Conservation (phyloP, 2,329 filamentous ascomycete species). For the Dendryphion nanum region DNA sequence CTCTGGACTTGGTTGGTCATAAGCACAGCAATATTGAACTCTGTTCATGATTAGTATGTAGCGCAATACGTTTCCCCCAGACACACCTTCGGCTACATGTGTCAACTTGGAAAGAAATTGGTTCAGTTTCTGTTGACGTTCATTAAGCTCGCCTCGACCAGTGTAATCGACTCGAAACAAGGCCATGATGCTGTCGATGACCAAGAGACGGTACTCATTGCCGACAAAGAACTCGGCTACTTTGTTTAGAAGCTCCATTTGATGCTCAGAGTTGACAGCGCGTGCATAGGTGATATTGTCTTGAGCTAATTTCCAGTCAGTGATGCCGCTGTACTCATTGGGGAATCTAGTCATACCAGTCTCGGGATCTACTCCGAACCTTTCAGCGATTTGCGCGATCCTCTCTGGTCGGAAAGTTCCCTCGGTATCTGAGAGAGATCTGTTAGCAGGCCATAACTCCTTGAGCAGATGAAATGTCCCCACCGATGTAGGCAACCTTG, state of each 20-base stretch:
- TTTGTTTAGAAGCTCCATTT: conserved; percentile 62
- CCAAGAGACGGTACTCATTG: conserved; percentile 64
- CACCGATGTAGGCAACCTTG: conserved; percentile 67
- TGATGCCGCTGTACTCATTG: conserved; percentile 23
- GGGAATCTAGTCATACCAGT: conserved; percentile 16
- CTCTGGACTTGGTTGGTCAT: conserved; percentile 70
- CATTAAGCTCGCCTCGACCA: conserved; percentile 65
- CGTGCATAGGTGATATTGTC: conserved; percentile 68
- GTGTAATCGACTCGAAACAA: conserved; percentile 67
- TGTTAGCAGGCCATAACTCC: too few relatives aligned
- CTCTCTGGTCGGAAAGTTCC: conserved; percentile 63
- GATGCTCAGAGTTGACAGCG: conserved; percentile 65
- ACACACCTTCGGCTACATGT: conserved; percentile 62
- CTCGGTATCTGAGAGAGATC: conserved; percentile 42
- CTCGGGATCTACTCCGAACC: conserved; percentile 54
- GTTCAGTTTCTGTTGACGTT: conserved; percentile 67
- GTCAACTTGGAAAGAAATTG: conserved; percentile 63
- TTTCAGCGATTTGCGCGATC: conserved; percentile 65
- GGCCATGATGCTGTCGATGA: conserved; percentile 70
- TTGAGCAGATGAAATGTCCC: conserved; percentile 5
- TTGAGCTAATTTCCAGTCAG: conserved; percentile 57
- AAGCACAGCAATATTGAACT: conserved; percentile 62
- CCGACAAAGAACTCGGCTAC: conserved; percentile 61
- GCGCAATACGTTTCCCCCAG: background rate
- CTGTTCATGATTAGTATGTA: conserved; percentile 31